Evolutionary conservation across 106 monocot species (phyloP), one percentile per base, ranked within the genome.

Genomic region (Acorus gramineus): DNA sequence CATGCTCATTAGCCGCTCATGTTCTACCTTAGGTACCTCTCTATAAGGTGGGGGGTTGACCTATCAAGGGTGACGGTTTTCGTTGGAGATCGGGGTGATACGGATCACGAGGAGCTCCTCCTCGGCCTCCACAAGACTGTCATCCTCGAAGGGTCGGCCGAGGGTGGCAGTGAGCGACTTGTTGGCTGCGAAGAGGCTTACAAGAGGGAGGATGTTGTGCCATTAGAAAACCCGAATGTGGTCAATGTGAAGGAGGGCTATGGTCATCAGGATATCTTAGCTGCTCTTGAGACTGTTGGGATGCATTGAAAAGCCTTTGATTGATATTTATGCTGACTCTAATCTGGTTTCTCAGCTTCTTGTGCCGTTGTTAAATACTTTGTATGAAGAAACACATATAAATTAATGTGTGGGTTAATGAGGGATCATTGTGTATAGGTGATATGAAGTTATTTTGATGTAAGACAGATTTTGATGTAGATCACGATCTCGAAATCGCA

Each of bases 1-100:
- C 28, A 28, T 28, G 28, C 28, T 28, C 28, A 28, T 28, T 28
- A 28, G 1, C 28, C 28, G 1, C 28, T 28, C n/a, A 28, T 28
- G 1, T 28, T 28, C 28, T 28, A 28, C 28, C 28, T 28, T 13
- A 89, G 89, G 79, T 82, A 82, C 44, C 72, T 89, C 46, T 85
- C 73, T 6, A 79, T 89, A 28, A 64, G 62, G 42, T 89, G 89
- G 89, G 82, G 79, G 0, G 63, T 85, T 0, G 77, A 89, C 49
- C 71, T 89, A 0, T 65, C 79, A 12, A 82, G 80, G 59, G 67
- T 82, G 71, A 62, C 69, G 42, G 70, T 77, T 2, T 66, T 85
- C 8, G 79, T 77, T 4, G 89, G 85, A 62, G 89, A 85, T 9
- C 76, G 66, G 69, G 89, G 89, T 5, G 89, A 89, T 52, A 89